Conservation (phyloP, 2,329 filamentous ascomycete genomes). For the Diaporthe vexans region DNA sequence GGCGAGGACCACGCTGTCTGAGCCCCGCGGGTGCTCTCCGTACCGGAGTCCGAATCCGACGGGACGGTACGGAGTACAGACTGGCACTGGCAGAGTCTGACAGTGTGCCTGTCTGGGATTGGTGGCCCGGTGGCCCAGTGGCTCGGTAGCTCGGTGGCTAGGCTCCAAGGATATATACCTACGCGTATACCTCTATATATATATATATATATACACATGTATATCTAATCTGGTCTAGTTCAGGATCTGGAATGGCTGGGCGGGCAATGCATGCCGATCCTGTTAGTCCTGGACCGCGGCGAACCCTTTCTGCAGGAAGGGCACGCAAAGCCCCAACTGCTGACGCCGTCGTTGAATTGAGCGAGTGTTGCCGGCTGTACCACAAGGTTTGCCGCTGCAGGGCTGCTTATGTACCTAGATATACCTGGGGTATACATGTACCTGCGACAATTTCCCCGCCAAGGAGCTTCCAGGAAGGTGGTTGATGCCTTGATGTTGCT, state of each 20-base stretch:
- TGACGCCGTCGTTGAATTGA: constrained; percentile 12
- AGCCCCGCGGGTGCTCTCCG: constrained; percentile 7
- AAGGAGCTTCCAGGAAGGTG: constrained; percentile 12
- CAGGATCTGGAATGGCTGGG: constrained; percentile 15
- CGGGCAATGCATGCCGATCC: constrained; percentile 19
- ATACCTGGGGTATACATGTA: too few species aligned
- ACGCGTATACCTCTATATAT: too few species aligned
- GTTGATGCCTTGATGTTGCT: constrained; percentile 8
- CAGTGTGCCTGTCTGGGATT: not conserved
- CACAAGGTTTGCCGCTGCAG: constrained; percentile 15
- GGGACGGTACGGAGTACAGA: constrained; percentile 10
- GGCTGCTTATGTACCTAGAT: not conserved
- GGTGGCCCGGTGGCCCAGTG: not conserved
- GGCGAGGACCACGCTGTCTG: constrained; percentile 13
- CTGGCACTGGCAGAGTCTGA: not conserved
- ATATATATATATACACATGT: not conserved
- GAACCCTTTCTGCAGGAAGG: constrained; percentile 9
- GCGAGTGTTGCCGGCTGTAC: not conserved
- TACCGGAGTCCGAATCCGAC: constrained; percentile 27
- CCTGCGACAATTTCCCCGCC: too few species aligned
- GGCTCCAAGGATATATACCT: not conserved
- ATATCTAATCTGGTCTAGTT: constrained; percentile 1
- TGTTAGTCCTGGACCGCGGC: not conserved
- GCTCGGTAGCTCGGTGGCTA: not conserved
- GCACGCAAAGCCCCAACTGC: constrained; percentile 15